phyloP scores from a whole-genome alignment of 2,329 filamentous ascomycete species.

The Cercospora sp. region DNA sequence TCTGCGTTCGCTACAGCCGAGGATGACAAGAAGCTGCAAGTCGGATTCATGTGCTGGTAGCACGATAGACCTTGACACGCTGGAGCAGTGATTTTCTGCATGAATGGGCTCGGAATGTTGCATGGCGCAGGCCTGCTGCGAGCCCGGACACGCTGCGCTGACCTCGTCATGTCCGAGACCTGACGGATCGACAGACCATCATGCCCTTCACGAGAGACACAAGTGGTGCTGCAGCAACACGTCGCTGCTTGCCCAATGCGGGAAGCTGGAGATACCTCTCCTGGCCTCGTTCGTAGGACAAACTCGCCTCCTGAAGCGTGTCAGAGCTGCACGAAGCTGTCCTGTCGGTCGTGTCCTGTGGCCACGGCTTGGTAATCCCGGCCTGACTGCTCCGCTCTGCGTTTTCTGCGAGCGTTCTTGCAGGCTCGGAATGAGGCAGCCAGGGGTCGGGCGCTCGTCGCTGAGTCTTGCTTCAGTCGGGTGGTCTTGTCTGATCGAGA shows the following conservation, averaged over 20 bases:
- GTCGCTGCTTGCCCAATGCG: not conserved
- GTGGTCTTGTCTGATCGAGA: not conserved
- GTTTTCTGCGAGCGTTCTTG: not conserved
- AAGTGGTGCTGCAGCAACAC: not conserved
- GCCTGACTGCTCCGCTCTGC: not conserved
- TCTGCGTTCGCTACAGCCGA: not conserved
- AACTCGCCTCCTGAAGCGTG: not conserved
- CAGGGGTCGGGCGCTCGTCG: not conserved
- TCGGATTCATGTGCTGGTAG: not conserved
- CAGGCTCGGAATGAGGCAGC: not conserved
- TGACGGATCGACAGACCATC: not conserved
- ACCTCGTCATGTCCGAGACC: not conserved
- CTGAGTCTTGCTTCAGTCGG: not conserved
- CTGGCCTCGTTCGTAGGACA: not conserved
- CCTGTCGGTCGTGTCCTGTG: not conserved
- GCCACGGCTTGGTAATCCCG: not conserved
- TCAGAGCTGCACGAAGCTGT: not conserved
- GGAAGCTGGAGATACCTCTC: not conserved
- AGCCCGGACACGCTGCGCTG: not conserved
- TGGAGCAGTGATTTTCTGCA: not conserved
- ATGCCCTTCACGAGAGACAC: not conserved
- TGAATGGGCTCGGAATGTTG: not conserved
- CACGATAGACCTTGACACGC: not conserved
- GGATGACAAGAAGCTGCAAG: not conserved
- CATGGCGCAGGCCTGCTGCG: not conserved